Conservation (phyloP, 2,329 filamentous ascomycete genomes). For the Colletotrichum filicis region DNA sequence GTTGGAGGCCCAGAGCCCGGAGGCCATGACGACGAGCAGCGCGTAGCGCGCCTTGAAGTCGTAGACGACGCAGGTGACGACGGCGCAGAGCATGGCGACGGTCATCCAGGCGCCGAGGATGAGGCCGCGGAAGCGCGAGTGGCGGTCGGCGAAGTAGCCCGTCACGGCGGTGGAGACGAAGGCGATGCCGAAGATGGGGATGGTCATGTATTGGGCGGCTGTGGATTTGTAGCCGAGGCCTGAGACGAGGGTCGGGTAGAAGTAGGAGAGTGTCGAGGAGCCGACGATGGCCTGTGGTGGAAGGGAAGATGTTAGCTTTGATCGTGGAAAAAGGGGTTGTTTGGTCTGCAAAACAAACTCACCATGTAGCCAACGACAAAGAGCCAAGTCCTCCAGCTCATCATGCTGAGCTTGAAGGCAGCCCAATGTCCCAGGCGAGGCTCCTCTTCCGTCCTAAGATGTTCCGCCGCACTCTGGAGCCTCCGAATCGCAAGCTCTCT, state of each 20-base stretch:
- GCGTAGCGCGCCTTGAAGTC: slow-evolving; percentile 63
- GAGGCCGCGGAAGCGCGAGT: slow-evolving; percentile 55
- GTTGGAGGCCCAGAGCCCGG: slow-evolving; percentile 65
- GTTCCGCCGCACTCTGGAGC: slow-evolving; percentile 70
- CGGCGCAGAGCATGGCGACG: slow-evolving; percentile 49
- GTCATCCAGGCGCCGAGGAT: slow-evolving; percentile 61
- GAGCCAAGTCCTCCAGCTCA: slow-evolving; percentile 52
- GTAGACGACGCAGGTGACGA: slow-evolving; percentile 60
- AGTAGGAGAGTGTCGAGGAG: slow-evolving; percentile 45
- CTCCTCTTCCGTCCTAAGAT: slow-evolving; percentile 70
- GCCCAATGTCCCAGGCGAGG: slow-evolving; percentile 55
- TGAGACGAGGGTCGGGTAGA: slow-evolving; percentile 47
- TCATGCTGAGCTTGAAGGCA: slow-evolving; percentile 41
- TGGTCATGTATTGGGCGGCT: slow-evolving; percentile 50
- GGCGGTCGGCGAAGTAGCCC: slow-evolving; percentile 58
- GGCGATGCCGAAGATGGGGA: slow-evolving; percentile 64
- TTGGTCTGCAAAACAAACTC: background rate
- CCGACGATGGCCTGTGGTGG: slow-evolving; percentile 42
- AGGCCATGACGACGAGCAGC: slow-evolving; percentile 65
- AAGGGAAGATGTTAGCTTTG: background rate
- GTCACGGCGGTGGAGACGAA: slow-evolving; percentile 61
- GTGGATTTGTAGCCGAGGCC: slow-evolving; percentile 45
- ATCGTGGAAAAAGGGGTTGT: no score
- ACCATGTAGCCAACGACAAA: slow-evolving; percentile 55
- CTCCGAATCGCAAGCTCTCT: slow-evolving; percentile 69